phyloP scores from a whole-genome alignment of 2,329 filamentous ascomycete genomes.

The Talaromyces marneffei region DNA sequence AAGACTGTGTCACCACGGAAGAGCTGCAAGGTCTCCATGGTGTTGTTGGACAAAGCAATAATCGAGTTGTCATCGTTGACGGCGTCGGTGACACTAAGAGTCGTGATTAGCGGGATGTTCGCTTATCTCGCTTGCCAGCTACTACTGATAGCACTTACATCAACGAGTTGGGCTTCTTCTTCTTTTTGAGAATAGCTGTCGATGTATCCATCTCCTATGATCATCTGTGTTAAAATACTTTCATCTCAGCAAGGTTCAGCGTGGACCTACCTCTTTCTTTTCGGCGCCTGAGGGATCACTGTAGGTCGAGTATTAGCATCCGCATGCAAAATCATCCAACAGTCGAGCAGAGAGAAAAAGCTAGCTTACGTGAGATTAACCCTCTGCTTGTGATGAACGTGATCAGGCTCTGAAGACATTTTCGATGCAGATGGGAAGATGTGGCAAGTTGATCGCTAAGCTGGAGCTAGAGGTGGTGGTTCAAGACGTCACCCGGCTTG shows the following conservation, averaged over 20 bases:
- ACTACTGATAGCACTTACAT: constrained; percentile 58
- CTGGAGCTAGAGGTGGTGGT: constrained; percentile 8
- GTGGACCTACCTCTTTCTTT: constrained; percentile 66
- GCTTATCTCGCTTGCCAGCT: background rate
- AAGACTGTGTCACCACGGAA: constrained; percentile 98
- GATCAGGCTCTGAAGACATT: constrained; percentile 65
- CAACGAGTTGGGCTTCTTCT: constrained; percentile 99
- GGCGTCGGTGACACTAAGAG: constrained; percentile 84
- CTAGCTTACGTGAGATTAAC: constrained; percentile 69
- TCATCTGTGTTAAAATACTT: constrained; percentile 21
- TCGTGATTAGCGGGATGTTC: constrained; percentile 10
- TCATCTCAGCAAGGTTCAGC: background rate
- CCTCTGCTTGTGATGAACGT: constrained; percentile 67
- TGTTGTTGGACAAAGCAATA: constrained; percentile 95
- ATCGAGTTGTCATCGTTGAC: constrained; percentile 99
- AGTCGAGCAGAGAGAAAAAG: constrained; percentile 12
- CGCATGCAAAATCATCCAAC: background rate
- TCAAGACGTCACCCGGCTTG: constrained; percentile 15
- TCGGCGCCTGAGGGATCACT: constrained; percentile 89
- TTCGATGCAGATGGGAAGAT: constrained; percentile 28
- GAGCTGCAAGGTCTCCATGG: constrained; percentile 95
- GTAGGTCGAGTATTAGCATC: constrained; percentile 35
- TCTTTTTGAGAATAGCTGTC: constrained; percentile 98
- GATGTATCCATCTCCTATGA: constrained; percentile 77
- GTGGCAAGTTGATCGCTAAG: constrained; percentile 10